Conservation (phyloP, 179 eudicot genomes). For the Beta lomatogona region DNA sequence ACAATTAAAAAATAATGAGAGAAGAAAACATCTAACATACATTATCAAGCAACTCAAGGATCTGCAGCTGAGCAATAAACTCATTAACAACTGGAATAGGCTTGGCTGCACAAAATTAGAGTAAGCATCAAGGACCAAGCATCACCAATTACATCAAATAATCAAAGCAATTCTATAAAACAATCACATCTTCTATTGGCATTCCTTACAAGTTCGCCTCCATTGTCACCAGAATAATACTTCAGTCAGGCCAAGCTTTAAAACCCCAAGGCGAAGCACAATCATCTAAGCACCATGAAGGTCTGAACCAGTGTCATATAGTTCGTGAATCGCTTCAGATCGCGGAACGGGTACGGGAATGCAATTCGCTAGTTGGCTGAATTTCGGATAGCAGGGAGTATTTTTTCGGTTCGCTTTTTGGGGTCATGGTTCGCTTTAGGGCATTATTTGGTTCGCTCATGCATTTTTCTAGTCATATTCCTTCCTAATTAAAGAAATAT, state of each 20-base stretch:
- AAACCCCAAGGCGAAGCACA: background rate
- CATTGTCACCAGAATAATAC: background rate
- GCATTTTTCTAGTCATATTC: too few species aligned
- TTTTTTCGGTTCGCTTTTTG: too few species aligned
- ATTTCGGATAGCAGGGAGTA: too few species aligned
- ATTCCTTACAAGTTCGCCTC: background rate
- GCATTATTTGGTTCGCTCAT: too few species aligned
- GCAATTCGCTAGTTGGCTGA: too few species aligned
- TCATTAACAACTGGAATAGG: slow-evolving; percentile 69
- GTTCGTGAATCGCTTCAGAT: too few species aligned
- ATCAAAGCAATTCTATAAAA: background rate
- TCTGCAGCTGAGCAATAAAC: slow-evolving; percentile 82
- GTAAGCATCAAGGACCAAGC: slow-evolving; percentile 12
- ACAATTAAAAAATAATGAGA: background rate
- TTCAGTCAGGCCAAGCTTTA: background rate
- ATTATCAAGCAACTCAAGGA: slow-evolving; percentile 87
- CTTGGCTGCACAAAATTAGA: slow-evolving; percentile 55
- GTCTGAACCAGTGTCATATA: too few species aligned
- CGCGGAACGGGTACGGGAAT: too few species aligned
- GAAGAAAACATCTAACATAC: slow-evolving; percentile 38
- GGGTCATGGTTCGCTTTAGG: too few species aligned
- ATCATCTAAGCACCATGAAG: too few species aligned
- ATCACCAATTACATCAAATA: background rate
- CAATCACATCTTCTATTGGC: background rate
- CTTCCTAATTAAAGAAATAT: too few species aligned